Conservation (phyloP, 2,329 filamentous ascomycete species). For the Meredithiella fracta region DNA sequence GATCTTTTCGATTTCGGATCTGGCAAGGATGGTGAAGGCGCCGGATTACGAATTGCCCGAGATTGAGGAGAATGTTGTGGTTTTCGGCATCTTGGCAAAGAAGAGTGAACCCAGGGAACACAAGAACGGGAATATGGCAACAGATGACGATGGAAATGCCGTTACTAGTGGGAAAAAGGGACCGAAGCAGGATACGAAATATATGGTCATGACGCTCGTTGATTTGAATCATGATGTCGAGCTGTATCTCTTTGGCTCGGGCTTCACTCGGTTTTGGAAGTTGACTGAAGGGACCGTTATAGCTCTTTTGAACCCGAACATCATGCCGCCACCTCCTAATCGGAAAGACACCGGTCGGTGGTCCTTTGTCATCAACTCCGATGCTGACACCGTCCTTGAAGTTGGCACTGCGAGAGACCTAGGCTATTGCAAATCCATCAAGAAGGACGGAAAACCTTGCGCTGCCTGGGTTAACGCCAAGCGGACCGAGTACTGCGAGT, state of each 20-base stretch:
- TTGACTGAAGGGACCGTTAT: slow-evolving; percentile 80
- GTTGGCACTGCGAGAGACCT: slow-evolving; percentile 72
- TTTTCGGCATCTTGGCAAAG: slow-evolving; percentile 72
- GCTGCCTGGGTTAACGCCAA: slow-evolving; percentile 73
- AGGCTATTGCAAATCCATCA: slow-evolving; percentile 70
- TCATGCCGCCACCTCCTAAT: slow-evolving; percentile 71
- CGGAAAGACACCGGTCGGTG: slow-evolving; percentile 69
- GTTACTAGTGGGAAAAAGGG: slow-evolving; percentile 21
- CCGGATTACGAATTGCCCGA: slow-evolving; percentile 70
- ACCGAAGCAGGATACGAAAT: slow-evolving; percentile 43
- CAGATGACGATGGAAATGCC: slow-evolving; percentile 33
- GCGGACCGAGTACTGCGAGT: slow-evolving; percentile 84
- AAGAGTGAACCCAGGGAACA: slow-evolving; percentile 66
- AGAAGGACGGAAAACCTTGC: slow-evolving; percentile 70
- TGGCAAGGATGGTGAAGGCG: slow-evolving; percentile 65
- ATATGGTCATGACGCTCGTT: slow-evolving; percentile 78
- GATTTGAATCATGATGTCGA: slow-evolving; percentile 86
- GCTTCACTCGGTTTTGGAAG: slow-evolving; percentile 88
- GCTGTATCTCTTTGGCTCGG: slow-evolving; percentile 78
- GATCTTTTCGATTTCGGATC: slow-evolving; percentile 59
- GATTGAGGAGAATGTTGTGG: slow-evolving; percentile 73
- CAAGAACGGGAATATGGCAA: slow-evolving; percentile 25
- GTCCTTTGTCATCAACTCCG: slow-evolving; percentile 68
- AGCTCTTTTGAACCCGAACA: slow-evolving; percentile 76
- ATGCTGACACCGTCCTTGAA: slow-evolving; percentile 78